Evolutionary conservation across 2,329 filamentous ascomycete species (phyloP).

Genomic region (Polychaeton citri): DNA sequence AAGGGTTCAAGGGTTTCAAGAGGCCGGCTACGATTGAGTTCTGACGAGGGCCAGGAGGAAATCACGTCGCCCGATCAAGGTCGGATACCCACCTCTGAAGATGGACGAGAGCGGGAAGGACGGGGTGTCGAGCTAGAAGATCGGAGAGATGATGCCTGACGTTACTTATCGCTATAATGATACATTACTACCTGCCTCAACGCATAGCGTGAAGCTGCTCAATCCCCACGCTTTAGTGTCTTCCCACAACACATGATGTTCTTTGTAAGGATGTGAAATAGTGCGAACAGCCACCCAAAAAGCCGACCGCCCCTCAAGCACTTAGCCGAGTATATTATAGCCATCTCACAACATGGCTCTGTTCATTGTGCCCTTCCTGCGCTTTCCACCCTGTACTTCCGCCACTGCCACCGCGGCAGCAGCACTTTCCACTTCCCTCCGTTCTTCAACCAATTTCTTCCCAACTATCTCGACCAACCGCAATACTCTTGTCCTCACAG

Average conservation of each 20-base stretch:
- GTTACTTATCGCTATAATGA: neutral
- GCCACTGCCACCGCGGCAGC: neutral
- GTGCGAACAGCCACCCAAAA: no score
- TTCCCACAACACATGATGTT: no score
- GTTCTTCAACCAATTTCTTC: slow-evolving; percentile 20
- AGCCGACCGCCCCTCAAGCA: no score
- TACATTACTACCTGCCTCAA: no score
- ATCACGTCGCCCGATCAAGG: neutral
- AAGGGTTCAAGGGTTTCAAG: slow-evolving; percentile 8
- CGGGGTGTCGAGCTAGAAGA: slow-evolving; percentile 25
- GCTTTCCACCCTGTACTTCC: no score
- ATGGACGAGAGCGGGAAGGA: slow-evolving; percentile 7
- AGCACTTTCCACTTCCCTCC: neutral
- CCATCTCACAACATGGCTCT: neutral
- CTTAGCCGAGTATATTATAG: no score
- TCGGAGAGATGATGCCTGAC: slow-evolving; percentile 11
- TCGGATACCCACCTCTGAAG: slow-evolving; percentile 1
- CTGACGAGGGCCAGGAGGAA: neutral
- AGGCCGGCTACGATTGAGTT: slow-evolving; percentile 11
- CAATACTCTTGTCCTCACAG: slow-evolving; percentile 71
- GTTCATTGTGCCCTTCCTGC: neutral
- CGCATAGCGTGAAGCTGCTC: no score
- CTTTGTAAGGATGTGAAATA: no score
- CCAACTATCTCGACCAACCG: slow-evolving; percentile 64
- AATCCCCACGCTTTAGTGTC: no score